Percentiles rank a stretch among this genome's conserved stretches.
Evolutionary conservation across 2,329 filamentous ascomycete species (phyloP).

Genomic region (Beauveria asiatica): DNA sequence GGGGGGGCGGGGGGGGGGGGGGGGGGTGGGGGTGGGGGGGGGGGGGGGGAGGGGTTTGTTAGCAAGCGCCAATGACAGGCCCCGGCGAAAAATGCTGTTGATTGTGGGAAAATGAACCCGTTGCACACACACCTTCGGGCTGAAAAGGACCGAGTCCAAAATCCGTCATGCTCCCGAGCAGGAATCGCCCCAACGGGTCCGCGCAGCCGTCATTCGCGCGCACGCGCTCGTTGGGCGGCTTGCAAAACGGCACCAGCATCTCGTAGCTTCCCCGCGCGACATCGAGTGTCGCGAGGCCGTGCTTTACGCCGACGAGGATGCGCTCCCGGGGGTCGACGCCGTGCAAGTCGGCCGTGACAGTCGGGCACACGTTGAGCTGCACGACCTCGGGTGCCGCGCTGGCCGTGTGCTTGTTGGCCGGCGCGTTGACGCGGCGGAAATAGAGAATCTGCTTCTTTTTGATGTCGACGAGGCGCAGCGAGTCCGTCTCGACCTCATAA

Average conservation of each 20-base stretch:
- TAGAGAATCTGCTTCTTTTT: constrained; percentile 55
- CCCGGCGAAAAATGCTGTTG: too few species aligned
- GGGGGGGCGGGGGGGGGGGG: too few species aligned
- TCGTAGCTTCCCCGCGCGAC: constrained; percentile 39
- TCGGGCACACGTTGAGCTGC: constrained; percentile 45
- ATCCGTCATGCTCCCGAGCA: constrained; percentile 82
- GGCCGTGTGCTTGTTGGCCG: neutral
- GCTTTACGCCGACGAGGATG: constrained; percentile 72
- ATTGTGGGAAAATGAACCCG: too few species aligned
- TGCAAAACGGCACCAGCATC: constrained; percentile 42
- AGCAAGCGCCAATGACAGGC: too few species aligned
- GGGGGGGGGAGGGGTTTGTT: too few species aligned
- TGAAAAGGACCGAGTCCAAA: constrained; percentile 48
- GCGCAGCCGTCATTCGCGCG: constrained; percentile 75
- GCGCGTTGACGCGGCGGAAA: neutral
- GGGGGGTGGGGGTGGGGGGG: too few species aligned
- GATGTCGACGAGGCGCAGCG: constrained; percentile 75
- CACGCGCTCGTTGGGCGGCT: constrained; percentile 42
- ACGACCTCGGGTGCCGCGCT: constrained; percentile 16
- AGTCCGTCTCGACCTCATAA: constrained; percentile 57
- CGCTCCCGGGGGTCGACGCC: constrained; percentile 52
- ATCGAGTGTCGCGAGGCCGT: constrained; percentile 72
- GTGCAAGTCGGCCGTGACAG: constrained; percentile 72
- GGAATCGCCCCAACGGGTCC: constrained; percentile 73
- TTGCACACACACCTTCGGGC: constrained; percentile 47